Base-by-base conservation (phyloP, 2,329 filamentous ascomycete species). In the Pestalotiopsis sp. region DNA sequence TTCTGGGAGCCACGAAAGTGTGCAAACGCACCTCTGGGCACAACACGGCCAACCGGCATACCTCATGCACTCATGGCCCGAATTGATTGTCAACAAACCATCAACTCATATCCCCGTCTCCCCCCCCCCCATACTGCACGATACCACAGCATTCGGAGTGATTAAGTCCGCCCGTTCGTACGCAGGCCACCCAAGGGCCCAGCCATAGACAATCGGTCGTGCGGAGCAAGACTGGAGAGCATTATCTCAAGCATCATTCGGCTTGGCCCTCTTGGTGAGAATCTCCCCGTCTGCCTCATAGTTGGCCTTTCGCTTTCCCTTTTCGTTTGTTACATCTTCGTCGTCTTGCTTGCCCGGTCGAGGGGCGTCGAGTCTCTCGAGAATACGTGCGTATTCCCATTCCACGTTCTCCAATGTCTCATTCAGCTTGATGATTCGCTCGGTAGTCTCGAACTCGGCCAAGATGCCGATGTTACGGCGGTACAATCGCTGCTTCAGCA, bases 401-500 rank as follows among this genome's bases (percentile, higher is more conserved):
- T 92, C 88, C 17, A 95, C 91, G 61, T 86, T 87, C 17, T 85
- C 82, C 24, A 94, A 81, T 0, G 91, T 91, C 71, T 91, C 86
- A 63, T 92, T 87, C 3, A 97, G 82, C 82, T 91, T 93, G 67
- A 92, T 86, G 7, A 92, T 87, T 44, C 92, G 86, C 77, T 95
- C 92, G 0, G 81, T 77, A 4, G 83, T 81, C 66, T 93, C 91
- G 55, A 95, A 80, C 78, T 94, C 90, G 48, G 87, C 86, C 13
- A 97, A 83, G 2, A 87, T 80, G 72, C 94, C 91, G 67, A 85
- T 86, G 75, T 96, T 95, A 73, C 94, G 91, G 58, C 87, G 85
- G 76, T 92, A 94, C 3, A 97, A 82, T 44, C 93, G 84, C 73
- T 92, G 87, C 81, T 96, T 96, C n/a, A 91, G 88, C 56, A 93